These are phyloP conservation scores for Cercospora beticola DNA, from an alignment of 2,329 filamentous ascomycete species.

Conservation along the genomic window DNA sequence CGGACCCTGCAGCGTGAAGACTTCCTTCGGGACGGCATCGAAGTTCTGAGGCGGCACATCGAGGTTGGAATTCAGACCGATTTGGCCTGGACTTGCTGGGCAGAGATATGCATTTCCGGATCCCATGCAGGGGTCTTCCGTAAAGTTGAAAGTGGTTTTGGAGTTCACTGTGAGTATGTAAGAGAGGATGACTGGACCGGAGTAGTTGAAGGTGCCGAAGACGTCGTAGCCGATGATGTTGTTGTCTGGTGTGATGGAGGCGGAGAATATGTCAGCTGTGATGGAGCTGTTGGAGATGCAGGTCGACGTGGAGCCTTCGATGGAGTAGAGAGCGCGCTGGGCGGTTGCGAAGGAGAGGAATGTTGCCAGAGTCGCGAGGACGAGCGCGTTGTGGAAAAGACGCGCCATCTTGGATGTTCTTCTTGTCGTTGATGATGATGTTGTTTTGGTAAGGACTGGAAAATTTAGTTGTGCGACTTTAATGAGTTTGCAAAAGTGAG, in stretches of 20 bases:
- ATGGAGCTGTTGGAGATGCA: slow-evolving; percentile 83
- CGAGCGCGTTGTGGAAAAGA: not conserved
- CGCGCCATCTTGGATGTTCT: not conserved
- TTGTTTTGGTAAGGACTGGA: not conserved
- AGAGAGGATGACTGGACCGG: slow-evolving; percentile 76
- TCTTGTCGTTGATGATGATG: not conserved
- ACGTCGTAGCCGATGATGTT: slow-evolving; percentile 70
- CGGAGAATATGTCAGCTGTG: slow-evolving; percentile 82
- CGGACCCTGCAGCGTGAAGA: no score
- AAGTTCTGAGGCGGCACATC: not conserved
- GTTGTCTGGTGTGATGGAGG: slow-evolving; percentile 74
- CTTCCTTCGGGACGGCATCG: not conserved
- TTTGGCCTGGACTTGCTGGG: not conserved
- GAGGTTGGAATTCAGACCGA: not conserved
- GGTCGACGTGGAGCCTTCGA: slow-evolving; percentile 65
- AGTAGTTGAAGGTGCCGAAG: slow-evolving; percentile 77
- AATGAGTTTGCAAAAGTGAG: not conserved
- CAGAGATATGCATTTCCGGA: not conserved
- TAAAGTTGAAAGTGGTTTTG: slow-evolving; percentile 64
- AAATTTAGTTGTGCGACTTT: not conserved
- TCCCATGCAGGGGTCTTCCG: slow-evolving; percentile 33
- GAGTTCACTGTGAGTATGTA: slow-evolving; percentile 71
- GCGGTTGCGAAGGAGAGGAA: slow-evolving; percentile 38
- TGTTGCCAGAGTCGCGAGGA: not conserved
- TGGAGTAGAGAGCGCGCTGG: slow-evolving; percentile 70